Evolutionary conservation across 495 filamentous ascomycete species (phyloP).

Genomic region (Penicillium fimorum): DNA sequence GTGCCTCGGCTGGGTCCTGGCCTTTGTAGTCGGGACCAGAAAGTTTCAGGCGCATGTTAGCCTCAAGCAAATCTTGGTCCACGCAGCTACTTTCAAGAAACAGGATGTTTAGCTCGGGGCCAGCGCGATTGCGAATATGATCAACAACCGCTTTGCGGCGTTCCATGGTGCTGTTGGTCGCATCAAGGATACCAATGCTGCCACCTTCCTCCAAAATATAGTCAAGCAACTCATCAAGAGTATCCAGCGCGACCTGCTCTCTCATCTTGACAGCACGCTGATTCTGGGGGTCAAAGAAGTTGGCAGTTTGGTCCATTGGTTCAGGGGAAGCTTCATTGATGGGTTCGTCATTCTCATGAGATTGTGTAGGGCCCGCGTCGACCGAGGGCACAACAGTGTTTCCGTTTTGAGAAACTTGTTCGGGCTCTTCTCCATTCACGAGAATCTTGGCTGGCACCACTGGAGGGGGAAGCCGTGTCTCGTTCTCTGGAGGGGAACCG

Average conservation of each 20-base stretch:
- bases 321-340: conserved; percentile 43
- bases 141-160: conserved; percentile 81
- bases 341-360: conserved; percentile 21
- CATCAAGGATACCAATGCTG: conserved; percentile 96
- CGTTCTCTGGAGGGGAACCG: conserved; percentile 29
- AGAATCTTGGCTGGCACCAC: conserved; percentile 48
- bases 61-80: conserved; percentile 77
- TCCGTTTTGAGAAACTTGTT: conserved; percentile 27
- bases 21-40: conserved; percentile 94
- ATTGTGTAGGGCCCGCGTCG: conserved; percentile 22
- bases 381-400: conserved; percentile 33
- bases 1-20: conserved; percentile 78
- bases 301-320: conserved; percentile 80
- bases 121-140: conserved; percentile 77
- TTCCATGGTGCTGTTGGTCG: conserved; percentile 90
- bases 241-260: conserved; percentile 89
- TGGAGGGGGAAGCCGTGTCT: conserved; percentile 34
- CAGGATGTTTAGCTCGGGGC: conserved; percentile 80
- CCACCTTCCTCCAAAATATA: conserved; percentile 80
- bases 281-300: conserved; percentile 93
- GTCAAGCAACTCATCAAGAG: conserved; percentile 85
- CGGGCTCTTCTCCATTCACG: conserved; percentile 46
- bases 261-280: conserved; percentile 75
- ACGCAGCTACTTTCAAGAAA: conserved; percentile 94
- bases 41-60: conserved; percentile 98